These are phyloP conservation scores for Fonsecaea multimorphosa DNA, from an alignment of 2,329 filamentous ascomycete species.

Conservation along the genomic window DNA sequence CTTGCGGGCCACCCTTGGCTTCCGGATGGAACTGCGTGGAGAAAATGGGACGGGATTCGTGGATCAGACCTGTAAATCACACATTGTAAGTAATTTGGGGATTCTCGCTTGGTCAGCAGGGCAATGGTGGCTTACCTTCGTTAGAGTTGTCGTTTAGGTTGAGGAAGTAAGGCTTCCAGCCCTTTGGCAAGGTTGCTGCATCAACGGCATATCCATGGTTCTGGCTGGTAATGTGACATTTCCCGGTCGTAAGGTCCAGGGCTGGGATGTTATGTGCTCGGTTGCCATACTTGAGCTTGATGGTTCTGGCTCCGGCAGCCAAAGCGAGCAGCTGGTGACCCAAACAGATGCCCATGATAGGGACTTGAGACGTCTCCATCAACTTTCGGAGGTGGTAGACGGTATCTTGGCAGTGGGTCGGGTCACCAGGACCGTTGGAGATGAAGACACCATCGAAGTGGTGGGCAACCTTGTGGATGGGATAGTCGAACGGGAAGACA, in stretches of 20 bases:
- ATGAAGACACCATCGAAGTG: constrained; percentile 99
- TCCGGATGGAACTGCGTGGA: constrained; percentile 99
- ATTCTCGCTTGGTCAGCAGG: background rate
- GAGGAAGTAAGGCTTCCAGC: constrained; percentile 98
- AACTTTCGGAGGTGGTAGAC: constrained; percentile 89
- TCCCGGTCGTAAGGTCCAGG: constrained; percentile 89
- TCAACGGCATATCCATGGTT: constrained; percentile 98
- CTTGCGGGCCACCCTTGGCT: constrained; percentile 94
- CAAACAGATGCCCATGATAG: constrained; percentile 97
- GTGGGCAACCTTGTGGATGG: constrained; percentile 96
- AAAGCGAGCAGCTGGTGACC: constrained; percentile 95
- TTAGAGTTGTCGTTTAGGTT: constrained; percentile 98
- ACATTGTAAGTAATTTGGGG: constrained; percentile 19
- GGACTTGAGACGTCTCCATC: constrained; percentile 88
- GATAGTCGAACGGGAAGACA: constrained; percentile 94
- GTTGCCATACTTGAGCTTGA: constrained; percentile 99
- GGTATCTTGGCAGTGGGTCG: constrained; percentile 93
- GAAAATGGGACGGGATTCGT: constrained; percentile 95
- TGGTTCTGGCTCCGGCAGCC: constrained; percentile 83
- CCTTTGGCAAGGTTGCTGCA: constrained; percentile 75
- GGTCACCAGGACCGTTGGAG: constrained; percentile 96
- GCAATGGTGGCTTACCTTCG: constrained; percentile 70
- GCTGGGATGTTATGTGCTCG: constrained; percentile 98
- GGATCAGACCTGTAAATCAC: constrained; percentile 71
- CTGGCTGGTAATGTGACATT: constrained; percentile 98